Evolutionary conservation across 768 basidiomycete species (phyloP).

Genomic region (Russula sp.): DNA sequence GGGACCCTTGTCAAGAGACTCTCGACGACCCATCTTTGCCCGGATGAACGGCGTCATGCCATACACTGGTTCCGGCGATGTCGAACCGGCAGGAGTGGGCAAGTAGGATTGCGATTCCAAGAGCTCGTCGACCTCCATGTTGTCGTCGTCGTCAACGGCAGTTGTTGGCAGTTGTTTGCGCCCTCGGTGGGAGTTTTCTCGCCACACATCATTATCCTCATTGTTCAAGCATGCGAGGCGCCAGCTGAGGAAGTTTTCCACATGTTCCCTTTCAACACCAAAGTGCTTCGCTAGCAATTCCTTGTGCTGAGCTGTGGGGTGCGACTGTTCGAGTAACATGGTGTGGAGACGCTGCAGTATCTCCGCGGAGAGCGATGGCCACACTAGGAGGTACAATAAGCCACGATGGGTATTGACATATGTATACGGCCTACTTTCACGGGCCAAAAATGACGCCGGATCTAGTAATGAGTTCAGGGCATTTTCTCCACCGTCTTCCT

Average conservation of each 20-base stretch:
- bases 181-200: background rate
- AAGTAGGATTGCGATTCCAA: background rate
- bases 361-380: conserved; percentile 18
- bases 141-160: background rate
- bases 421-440: conserved; percentile 14
- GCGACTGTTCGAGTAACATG: conserved; percentile 17
- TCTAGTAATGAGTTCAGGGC: background rate
- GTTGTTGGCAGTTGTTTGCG: background rate
- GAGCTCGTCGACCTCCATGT: background rate
- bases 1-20: background rate
- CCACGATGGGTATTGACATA: background rate
- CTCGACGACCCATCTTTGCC: background rate
- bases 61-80: conserved; percentile 15
- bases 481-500: background rate
- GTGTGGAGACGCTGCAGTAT: conserved; percentile 12
- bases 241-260: conserved; percentile 17
- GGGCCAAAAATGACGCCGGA: conserved; percentile 13
- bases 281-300: conserved; percentile 16
- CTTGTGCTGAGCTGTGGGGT: conserved; percentile 8
- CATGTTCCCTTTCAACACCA: conserved; percentile 10
- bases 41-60: background rate
- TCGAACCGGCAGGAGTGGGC: conserved; percentile 13
- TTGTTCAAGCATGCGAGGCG: conserved; percentile 3
- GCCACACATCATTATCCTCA: background rate
- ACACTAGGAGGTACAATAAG: conserved; percentile 10